Conservation (phyloP, 2,329 filamentous ascomycete species). For the Colletotrichum sp. region DNA sequence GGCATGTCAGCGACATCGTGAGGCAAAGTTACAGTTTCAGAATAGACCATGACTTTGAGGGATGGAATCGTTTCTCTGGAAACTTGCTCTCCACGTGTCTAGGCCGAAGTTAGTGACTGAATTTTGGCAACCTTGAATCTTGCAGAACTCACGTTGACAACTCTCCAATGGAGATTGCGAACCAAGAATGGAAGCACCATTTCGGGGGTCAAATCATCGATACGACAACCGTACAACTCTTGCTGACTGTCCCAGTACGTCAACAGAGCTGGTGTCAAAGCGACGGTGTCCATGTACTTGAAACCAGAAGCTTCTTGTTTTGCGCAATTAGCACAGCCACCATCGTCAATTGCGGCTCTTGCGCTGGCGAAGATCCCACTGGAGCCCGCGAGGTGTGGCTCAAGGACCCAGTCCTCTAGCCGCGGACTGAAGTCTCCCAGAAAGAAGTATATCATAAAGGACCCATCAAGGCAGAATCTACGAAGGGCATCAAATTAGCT, state of each 20-base stretch:
- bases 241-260: not conserved
- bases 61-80: not conserved
- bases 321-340: not conserved
- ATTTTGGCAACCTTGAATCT: not conserved
- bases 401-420: not conserved
- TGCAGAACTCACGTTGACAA: not conserved
- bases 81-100: not conserved
- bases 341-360: not conserved
- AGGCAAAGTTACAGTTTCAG: not conserved
- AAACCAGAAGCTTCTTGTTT: not conserved
- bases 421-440: not conserved
- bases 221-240: not conserved
- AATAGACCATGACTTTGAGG: not conserved
- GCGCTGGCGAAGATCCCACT: not conserved
- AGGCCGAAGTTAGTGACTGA: not conserved
- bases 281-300: constrained; percentile 1
- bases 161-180: not conserved
- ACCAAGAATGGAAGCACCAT: not conserved
- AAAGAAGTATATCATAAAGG: not conserved
- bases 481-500: not conserved
- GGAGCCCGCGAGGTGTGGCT: not conserved
- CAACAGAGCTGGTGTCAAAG: constrained; percentile 1
- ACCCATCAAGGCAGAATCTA: not conserved
- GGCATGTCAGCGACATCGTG: not conserved
- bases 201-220: not conserved